These are phyloP conservation scores for Stephanodiscus minutulus DNA, from an alignment of 108 stramenopile genomes.

Conservation along the genomic window DNA sequence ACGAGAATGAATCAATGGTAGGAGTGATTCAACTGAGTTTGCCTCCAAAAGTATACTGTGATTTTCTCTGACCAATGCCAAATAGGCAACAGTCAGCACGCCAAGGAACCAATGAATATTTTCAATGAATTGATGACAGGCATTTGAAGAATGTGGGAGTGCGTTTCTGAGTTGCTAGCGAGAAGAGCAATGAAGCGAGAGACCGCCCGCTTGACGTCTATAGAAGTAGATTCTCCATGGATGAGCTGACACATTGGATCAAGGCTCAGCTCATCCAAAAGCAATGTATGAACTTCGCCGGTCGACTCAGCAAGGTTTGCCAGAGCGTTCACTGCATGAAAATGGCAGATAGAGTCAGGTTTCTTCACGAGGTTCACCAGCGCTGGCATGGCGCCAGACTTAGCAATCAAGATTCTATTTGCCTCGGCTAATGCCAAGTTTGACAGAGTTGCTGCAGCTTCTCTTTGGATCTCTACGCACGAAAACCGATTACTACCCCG, in stretches of 20 bases:
- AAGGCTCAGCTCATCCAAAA: conserved; percentile 28
- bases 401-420: conserved; percentile 82
- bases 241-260: conserved; percentile 25
- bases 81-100: conserved; percentile 73
- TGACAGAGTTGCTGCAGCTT: conserved; percentile 71
- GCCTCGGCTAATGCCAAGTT: conserved; percentile 79
- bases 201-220: conserved; percentile 69
- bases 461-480: conserved; percentile 45
- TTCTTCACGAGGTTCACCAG: conserved; percentile 58
- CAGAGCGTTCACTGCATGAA: conserved; percentile 63
- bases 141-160: conserved; percentile 50
- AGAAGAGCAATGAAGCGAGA: conserved; percentile 76
- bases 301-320: conserved; percentile 49
- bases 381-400: conserved; percentile 72
- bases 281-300: conserved; percentile 31
- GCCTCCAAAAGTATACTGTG: conserved; percentile 69
- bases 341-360: conserved; percentile 61
- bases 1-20: conserved; percentile 57
- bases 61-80: conserved; percentile 66
- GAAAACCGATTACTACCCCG: conserved; percentile 26
- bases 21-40: conserved; percentile 53
- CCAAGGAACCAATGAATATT: conserved; percentile 55
- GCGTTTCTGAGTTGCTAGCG: conserved; percentile 72
- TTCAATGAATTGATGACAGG: conserved; percentile 58
- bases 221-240: conserved; percentile 13